phyloP scores from a whole-genome alignment of 2,329 filamentous ascomycete genomes.

The Colletotrichum nymphaeae region DNA sequence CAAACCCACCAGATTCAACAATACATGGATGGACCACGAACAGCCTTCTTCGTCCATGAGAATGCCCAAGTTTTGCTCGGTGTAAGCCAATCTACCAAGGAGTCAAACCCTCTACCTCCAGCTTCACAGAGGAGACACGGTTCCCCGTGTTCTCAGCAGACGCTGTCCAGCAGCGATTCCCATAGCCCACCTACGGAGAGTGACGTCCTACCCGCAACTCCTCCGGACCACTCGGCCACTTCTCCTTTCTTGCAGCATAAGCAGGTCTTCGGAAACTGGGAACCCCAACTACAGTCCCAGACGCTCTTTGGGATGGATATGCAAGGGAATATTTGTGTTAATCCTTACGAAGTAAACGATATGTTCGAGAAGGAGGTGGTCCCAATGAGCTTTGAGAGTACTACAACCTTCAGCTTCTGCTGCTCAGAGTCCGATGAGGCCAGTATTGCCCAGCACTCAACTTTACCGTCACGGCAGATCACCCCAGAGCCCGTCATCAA shows the following conservation, averaged over 20 bases:
- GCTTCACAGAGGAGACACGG: constrained; percentile 42
- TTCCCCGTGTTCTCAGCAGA: constrained; percentile 52
- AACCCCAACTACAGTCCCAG: constrained; percentile 8
- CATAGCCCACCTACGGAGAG: constrained; percentile 53
- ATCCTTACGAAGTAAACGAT: constrained; percentile 31
- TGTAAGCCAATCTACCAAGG: constrained; percentile 3
- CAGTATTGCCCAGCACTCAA: constrained; percentile 5
- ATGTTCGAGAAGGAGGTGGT: constrained; percentile 26
- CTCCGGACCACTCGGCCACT: constrained; percentile 47
- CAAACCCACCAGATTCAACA: constrained; percentile 33
- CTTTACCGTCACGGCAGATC: constrained; percentile 19
- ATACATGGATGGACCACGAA: constrained; percentile 23
- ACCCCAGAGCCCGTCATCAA: constrained; percentile 23
- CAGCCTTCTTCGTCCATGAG: constrained; percentile 30
- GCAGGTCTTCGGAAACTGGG: constrained; percentile 14
- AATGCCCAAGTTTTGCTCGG: constrained; percentile 19
- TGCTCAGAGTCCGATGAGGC: constrained; percentile 17
- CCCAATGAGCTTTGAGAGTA: neutral
- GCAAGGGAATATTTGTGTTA: constrained; percentile 25
- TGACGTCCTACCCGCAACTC: constrained; percentile 53
- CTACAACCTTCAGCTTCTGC: constrained; percentile 18
- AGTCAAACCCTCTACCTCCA: constrained; percentile 37
- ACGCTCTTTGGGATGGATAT: constrained; percentile 17
- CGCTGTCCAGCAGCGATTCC: constrained; percentile 50
- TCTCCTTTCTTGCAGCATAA: constrained; percentile 43